Evolutionary conservation across 2,329 filamentous ascomycete species (phyloP), one percentile per base, ranked within the genome.

Genomic region (Dichotomopilus funicola): DNA sequence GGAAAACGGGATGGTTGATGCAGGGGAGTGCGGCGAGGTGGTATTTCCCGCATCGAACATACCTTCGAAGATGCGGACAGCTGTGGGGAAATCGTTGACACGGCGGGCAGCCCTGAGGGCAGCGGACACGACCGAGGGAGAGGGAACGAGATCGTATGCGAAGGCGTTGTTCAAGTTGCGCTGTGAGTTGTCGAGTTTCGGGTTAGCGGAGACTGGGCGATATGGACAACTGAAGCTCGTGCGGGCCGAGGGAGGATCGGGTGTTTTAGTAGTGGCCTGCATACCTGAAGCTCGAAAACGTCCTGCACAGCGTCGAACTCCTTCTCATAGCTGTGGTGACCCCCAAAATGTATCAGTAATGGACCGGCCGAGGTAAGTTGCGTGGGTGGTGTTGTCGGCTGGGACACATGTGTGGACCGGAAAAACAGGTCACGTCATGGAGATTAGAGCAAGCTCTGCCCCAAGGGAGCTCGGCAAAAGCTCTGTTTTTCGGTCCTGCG

Each of bases 91-190:
- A 81, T 99, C 94, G 76, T 99, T 96, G 72, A 99, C 94, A 74
- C 94, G 84, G 74, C 94, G 83, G 65, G 94, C 94, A 67, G 94
- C 94, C 77, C 87, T 91, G 68, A 99, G 84, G 63, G 94, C 94
- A 68, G 94, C 91, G 68, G 83, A 84, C 74, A 96, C 83, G 71
- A 99, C 94, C 66, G 89, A 85, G 63, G 92, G 86, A 45, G 92
- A 94, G 70, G 95, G 94, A 64, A 99, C 94, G 70, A 99, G 87
- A 86, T 99, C 94, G 86, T 99, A 99, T 71, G 94, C 94, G 78
- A 99, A 99, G 73, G 91, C 92, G 80, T 99, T 99, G 87, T 99
- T 99, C 71, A 96, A 82, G 80, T 96, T 96, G 75, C 91, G 89
- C 80, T 83, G 66, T n/a, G 31, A 10, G 27, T 13, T 12, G 42